Percentiles rank a stretch among this genome's conserved stretches.
Conservation (phyloP, 768 basidiomycete genomes). For the Strobilomyces echinocephalus region DNA sequence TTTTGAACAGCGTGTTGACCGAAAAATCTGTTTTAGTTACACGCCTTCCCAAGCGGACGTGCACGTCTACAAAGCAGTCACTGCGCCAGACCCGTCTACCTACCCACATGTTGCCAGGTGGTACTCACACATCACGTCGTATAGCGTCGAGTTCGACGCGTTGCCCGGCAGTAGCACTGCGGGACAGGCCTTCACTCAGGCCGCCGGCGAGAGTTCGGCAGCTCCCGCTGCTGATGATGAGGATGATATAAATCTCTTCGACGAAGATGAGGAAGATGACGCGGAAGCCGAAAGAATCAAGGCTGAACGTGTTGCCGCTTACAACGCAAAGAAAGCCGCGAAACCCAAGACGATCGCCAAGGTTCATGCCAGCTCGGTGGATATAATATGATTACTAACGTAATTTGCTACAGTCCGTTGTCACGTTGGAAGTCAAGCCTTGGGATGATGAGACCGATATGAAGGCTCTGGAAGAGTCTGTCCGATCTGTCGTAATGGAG, state of each 20-base stretch:
- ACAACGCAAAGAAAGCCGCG: slow-evolving; percentile 87
- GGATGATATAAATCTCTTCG: slow-evolving; percentile 84
- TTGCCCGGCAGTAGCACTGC: slow-evolving; percentile 85
- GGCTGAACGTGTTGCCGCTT: slow-evolving; percentile 88
- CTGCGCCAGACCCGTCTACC: slow-evolving; percentile 56
- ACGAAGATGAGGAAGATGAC: slow-evolving; percentile 77
- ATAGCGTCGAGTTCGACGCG: slow-evolving; percentile 67
- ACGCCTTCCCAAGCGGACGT: slow-evolving; percentile 94
- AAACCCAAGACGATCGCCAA: slow-evolving; percentile 89
- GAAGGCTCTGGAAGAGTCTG: slow-evolving; percentile 74
- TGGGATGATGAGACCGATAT: slow-evolving; percentile 99
- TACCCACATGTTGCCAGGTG: slow-evolving; percentile 80
- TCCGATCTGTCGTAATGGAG: slow-evolving; percentile 81
- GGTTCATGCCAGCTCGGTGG: slow-evolving; percentile 38
- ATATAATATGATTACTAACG: slow-evolving; percentile 9
- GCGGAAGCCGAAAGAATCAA: slow-evolving; percentile 84
- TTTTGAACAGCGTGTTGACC: slow-evolving; percentile 3
- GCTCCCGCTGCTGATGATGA: slow-evolving; percentile 48
- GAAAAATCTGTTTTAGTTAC: slow-evolving; percentile 48
- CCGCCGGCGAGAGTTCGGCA: slow-evolving; percentile 41
- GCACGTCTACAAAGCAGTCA: slow-evolving; percentile 78
- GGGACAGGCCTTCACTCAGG: slow-evolving; percentile 64
- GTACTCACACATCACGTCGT: slow-evolving; percentile 94
- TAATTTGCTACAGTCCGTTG: slow-evolving; percentile 75
- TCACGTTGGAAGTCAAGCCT: slow-evolving; percentile 97